Evolutionary conservation across 2,329 filamentous ascomycete species (phyloP).

Genomic region (Phialemoniopsis sp.): DNA sequence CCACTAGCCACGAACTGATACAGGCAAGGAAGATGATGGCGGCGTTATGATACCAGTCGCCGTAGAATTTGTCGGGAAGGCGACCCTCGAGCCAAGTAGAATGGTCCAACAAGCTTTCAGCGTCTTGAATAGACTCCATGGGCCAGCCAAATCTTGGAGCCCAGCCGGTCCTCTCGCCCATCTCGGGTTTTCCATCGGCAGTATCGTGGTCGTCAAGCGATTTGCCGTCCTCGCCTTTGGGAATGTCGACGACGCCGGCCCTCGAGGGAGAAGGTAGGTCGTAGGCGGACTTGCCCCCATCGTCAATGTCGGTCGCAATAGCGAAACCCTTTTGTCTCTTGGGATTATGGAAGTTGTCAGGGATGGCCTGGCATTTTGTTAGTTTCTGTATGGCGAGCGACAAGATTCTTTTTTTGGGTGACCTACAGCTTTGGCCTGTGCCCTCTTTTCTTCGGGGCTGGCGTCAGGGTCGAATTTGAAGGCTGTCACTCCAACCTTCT

Average conservation of each 20-base stretch:
- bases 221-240: conserved; percentile 44
- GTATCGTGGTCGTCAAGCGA: conserved; percentile 43
- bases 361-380: conserved; percentile 46
- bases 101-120: conserved; percentile 76
- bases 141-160: conserved; percentile 78
- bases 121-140: conserved; percentile 48
- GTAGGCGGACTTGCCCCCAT: conserved; percentile 64
- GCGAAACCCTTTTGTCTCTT: conserved; percentile 60
- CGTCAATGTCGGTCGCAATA: conserved; percentile 76
- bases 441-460: conserved; percentile 76
- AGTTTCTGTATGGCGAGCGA: conserved; percentile 7
- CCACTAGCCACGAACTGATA: conserved; percentile 84
- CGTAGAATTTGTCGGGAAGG: conserved; percentile 85
- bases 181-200: conserved; percentile 29
- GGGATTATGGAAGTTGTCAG: conserved; percentile 56
- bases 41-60: conserved; percentile 98
- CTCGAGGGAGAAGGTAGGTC: conserved; percentile 75
- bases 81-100: conserved; percentile 81
- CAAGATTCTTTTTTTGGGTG: conserved; percentile 2
- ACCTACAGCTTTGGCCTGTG: conserved; percentile 72
- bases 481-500: conserved; percentile 72
- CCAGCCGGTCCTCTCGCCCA: conserved; percentile 71
- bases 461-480: conserved; percentile 88
- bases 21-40: conserved; percentile 93
- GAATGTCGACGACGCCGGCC: conserved; percentile 57